Conservation (phyloP, 176 grass and related monocot species). For the Hordeum vulgare region MorexV3_pseudomolecules_assembly NC_058520.1:13211166-13211665, state of each 20-base stretch:
- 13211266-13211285: background rate
- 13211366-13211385: background rate
- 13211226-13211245: background rate
- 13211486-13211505: background rate
- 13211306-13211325: too few relatives aligned
- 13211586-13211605: background rate
- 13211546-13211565: background rate
- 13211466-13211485: constrained; percentile 22
- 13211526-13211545: background rate
- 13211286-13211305: background rate
- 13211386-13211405: constrained; percentile 5
- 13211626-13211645: background rate
- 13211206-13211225: constrained; percentile 23
- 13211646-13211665: background rate
- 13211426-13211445: background rate
- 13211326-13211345: too few relatives aligned
- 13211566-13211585: background rate
- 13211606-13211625: background rate
- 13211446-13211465: constrained; percentile 1
- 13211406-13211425: background rate
- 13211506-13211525: background rate
- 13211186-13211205: background rate
- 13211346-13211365: background rate
- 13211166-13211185: background rate
- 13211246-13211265: background rate